phyloP scores from a whole-genome alignment of 2,329 filamentous ascomycete species.

The Rachicladosporium sp. region DNA sequence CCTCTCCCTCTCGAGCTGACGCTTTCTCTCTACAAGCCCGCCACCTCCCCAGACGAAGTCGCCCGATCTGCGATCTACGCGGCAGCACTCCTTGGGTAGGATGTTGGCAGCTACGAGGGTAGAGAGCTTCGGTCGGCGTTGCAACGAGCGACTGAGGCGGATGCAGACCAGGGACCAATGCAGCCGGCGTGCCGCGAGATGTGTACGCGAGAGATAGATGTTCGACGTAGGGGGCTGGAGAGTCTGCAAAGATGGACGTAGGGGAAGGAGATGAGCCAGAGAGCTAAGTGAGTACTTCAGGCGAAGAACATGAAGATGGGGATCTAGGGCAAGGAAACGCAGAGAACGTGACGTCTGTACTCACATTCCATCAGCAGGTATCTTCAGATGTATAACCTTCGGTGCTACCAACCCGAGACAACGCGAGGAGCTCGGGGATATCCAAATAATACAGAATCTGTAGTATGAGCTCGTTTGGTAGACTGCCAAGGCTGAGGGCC shows the following conservation, averaged over 20 bases:
- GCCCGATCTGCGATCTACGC: slow-evolving; percentile 20
- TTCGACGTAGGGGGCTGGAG: slow-evolving; percentile 49
- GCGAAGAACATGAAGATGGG: slow-evolving; percentile 52
- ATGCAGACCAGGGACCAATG: slow-evolving; percentile 54
- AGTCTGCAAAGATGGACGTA: slow-evolving; percentile 46
- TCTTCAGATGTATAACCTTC: background rate
- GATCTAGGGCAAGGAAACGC: slow-evolving; percentile 49
- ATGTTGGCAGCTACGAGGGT: slow-evolving; percentile 52
- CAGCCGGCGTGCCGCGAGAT: slow-evolving; percentile 51
- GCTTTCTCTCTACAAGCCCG: slow-evolving; percentile 48
- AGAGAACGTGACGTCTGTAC: slow-evolving; percentile 49
- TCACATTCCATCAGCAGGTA: slow-evolving; percentile 4
- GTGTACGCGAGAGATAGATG: slow-evolving; percentile 57
- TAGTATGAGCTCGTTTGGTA: slow-evolving; percentile 34
- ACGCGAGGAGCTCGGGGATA: slow-evolving; percentile 33
- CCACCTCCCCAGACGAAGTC: slow-evolving; percentile 37
- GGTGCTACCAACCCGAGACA: slow-evolving; percentile 26
- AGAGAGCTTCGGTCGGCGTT: slow-evolving; percentile 46
- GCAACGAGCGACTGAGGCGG: slow-evolving; percentile 49
- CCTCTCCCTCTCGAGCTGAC: slow-evolving; percentile 52
- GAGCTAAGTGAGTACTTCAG: slow-evolving; percentile 44
- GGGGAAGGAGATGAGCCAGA: slow-evolving; percentile 45
- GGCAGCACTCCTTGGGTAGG: slow-evolving; percentile 49
- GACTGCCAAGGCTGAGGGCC: background rate
- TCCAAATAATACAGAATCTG: slow-evolving; percentile 33